phyloP scores from a whole-genome alignment of 164 flowering plant species.

The Sedum album region DNA sequence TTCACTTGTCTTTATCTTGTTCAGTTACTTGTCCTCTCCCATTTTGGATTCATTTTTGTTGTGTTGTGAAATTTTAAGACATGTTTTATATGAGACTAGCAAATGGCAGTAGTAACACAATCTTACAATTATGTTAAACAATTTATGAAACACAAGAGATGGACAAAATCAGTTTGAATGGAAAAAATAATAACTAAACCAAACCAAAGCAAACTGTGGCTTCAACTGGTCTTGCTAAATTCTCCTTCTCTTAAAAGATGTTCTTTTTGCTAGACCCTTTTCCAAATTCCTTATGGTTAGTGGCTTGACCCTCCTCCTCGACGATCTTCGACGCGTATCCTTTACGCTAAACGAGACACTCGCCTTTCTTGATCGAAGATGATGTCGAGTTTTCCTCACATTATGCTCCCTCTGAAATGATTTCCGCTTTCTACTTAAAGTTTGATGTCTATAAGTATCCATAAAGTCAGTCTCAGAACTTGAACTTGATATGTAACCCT shows the following conservation, averaged over 20 bases:
- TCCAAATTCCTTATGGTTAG: not conserved
- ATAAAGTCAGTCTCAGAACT: slow-evolving; percentile 19
- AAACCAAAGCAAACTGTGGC: too few species aligned
- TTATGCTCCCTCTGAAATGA: slow-evolving; percentile 21
- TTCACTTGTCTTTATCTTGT: too few species aligned
- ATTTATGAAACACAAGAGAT: too few species aligned
- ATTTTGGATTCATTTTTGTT: too few species aligned
- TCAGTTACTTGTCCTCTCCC: too few species aligned
- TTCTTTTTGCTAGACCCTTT: not conserved
- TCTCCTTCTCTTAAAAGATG: not conserved
- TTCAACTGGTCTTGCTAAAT: not conserved
- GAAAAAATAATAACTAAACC: too few species aligned
- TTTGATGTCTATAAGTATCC: slow-evolving; percentile 8
- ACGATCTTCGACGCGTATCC: not conserved
- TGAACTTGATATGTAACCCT: slow-evolving; percentile 31
- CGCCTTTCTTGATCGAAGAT: not conserved
- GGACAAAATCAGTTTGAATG: too few species aligned
- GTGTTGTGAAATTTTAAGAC: too few species aligned
- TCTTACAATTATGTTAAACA: too few species aligned
- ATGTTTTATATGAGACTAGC: too few species aligned
- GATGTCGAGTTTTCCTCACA: not conserved
- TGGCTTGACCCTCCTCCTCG: not conserved
- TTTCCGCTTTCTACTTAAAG: slow-evolving; percentile 20
- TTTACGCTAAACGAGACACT: not conserved
- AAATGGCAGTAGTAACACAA: too few species aligned